phyloP scores from a whole-genome alignment of 306 rosid species.

The Fragaria vesca region DNA sequence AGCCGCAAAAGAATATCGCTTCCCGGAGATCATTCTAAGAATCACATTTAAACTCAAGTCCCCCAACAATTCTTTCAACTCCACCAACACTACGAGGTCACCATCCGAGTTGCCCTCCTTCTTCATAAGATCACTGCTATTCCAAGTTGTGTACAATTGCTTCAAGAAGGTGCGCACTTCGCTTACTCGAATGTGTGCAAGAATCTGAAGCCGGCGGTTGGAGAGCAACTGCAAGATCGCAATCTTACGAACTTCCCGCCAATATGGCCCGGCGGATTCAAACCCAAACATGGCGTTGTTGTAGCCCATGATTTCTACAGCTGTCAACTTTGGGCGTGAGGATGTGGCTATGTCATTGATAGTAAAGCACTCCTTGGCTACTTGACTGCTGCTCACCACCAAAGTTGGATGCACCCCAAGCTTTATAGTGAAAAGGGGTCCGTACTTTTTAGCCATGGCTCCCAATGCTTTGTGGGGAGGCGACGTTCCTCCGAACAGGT shows the following conservation, averaged over 20 bases:
- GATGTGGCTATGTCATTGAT: conserved; percentile 22
- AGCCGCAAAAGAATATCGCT: neutral
- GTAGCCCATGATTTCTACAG: conserved; percentile 21
- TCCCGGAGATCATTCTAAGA: conserved; percentile 22
- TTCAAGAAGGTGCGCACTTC: conserved; percentile 15
- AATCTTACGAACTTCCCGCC: conserved; percentile 35
- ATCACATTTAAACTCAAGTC: conserved; percentile 14
- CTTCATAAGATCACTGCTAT: neutral
- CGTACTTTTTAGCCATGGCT: conserved; percentile 18
- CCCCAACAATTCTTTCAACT: conserved; percentile 6
- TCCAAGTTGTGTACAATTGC: neutral
- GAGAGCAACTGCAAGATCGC: conserved; percentile 19
- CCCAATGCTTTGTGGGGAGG: conserved; percentile 16
- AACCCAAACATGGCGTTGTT: conserved; percentile 32
- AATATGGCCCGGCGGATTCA: conserved; percentile 17
- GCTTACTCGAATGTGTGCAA: neutral
- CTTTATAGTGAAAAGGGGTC: conserved; percentile 25
- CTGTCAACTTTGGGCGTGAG: conserved; percentile 22
- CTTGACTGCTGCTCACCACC: conserved; percentile 14
- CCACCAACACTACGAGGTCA: neutral
- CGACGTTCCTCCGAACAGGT: conserved; percentile 21
- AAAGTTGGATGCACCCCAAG: conserved; percentile 12
- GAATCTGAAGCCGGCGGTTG: conserved; percentile 6
- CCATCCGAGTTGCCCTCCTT: neutral
- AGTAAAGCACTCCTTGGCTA: conserved; percentile 23